phyloP scores from a whole-genome alignment of 176 grass and related monocot genomes.

The Raddia guianensis region DNA sequence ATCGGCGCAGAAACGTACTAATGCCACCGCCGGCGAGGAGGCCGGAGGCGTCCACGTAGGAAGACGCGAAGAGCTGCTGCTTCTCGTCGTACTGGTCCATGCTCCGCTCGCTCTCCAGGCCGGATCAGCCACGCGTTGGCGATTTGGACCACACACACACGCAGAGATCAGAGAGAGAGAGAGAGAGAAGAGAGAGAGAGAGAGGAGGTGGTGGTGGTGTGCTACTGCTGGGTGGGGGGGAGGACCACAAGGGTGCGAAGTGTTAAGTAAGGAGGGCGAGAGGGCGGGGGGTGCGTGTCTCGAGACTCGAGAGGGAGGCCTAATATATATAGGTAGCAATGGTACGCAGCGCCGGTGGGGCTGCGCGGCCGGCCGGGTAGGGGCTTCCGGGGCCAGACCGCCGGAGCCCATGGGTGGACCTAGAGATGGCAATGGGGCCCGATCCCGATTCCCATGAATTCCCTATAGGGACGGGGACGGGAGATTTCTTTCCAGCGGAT shows the following conservation, averaged over 20 bases:
- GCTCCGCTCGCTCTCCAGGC: neutral
- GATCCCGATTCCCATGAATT: no score
- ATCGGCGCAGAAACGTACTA: neutral
- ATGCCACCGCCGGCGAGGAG: slow-evolving; percentile 38
- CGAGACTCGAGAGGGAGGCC: slow-evolving; percentile 61
- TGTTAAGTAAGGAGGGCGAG: slow-evolving; percentile 44
- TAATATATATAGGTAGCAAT: slow-evolving; percentile 53
- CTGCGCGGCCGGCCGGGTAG: slow-evolving; percentile 32
- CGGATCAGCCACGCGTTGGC: slow-evolving; percentile 6
- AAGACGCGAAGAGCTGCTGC: slow-evolving; percentile 38
- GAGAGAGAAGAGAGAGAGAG: neutral
- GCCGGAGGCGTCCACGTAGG: slow-evolving; percentile 40
- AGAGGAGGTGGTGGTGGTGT: neutral
- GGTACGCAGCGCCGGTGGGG: slow-evolving; percentile 31
- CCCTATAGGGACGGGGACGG: no score
- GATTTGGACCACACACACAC: no score
- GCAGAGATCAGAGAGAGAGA: neutral
- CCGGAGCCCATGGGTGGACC: neutral
- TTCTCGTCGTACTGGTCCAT: slow-evolving; percentile 51
- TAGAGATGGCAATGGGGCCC: no score
- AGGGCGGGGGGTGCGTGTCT: slow-evolving; percentile 48
- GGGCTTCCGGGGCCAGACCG: slow-evolving; percentile 19
- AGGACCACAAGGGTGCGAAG: slow-evolving; percentile 41
- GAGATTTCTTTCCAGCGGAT: no score
- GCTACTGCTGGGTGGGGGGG: neutral